Conservation (phyloP, 257 asterid genomes). For the Hygrophila difformis region DNA sequence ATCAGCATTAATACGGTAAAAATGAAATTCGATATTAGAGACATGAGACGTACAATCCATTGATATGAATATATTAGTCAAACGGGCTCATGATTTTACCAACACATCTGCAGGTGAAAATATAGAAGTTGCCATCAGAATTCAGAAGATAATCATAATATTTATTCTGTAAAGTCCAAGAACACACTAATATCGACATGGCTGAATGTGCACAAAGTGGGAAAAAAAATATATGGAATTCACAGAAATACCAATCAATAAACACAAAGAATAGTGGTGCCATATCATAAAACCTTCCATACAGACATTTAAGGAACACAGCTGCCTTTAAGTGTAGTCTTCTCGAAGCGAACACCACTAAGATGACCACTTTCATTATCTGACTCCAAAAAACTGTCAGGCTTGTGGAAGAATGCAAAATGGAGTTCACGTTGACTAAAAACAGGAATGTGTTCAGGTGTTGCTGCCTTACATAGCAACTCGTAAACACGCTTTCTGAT, state of each 20-base stretch:
- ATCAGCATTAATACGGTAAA: too few relatives aligned
- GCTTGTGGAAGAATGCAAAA: slow-evolving; percentile 77
- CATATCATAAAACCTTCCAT: neutral
- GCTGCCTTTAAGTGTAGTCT: slow-evolving; percentile 61
- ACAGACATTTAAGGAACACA: slow-evolving; percentile 4
- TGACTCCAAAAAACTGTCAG: slow-evolving; percentile 62
- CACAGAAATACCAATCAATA: too few relatives aligned
- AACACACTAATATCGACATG: neutral
- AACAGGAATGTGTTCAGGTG: slow-evolving; percentile 26
- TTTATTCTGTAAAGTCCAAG: neutral
- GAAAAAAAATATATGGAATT: neutral
- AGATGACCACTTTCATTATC: slow-evolving; percentile 40
- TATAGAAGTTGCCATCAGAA: too few relatives aligned
- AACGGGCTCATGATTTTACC: too few relatives aligned
- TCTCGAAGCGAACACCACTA: slow-evolving; percentile 68
- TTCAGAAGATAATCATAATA: too few relatives aligned
- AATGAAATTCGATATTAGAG: too few relatives aligned
- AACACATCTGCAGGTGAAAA: too few relatives aligned
- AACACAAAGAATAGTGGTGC: neutral
- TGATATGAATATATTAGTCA: too few relatives aligned
- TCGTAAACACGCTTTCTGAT: slow-evolving; percentile 80
- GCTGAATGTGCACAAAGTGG: too few relatives aligned
- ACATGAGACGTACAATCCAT: too few relatives aligned
- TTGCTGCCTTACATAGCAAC: slow-evolving; percentile 69
- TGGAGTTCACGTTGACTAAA: slow-evolving; percentile 65